Evolutionary conservation across 176 grass and related monocot species (phyloP).

Genomic region (Lolium perenne): DNA sequence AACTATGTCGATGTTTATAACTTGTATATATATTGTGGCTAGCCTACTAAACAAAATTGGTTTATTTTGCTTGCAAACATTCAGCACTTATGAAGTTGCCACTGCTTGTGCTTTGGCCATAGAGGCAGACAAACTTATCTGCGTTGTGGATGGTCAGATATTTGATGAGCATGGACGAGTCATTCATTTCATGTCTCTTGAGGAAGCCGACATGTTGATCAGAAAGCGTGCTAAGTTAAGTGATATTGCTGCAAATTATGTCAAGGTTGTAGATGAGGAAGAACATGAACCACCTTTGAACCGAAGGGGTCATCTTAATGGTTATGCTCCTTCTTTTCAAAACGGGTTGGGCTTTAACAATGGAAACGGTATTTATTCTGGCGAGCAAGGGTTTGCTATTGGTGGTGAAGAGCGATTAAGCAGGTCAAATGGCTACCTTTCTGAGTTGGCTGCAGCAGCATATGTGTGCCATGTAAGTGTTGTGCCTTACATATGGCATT

Average conservation of each 20-base stretch:
- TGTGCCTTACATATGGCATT: constrained; percentile 31
- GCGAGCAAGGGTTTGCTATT: constrained; percentile 81
- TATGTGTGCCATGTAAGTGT: constrained; percentile 90
- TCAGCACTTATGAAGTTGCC: constrained; percentile 90
- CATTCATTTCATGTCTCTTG: constrained; percentile 83
- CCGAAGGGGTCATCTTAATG: constrained; percentile 14
- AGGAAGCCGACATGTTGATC: constrained; percentile 79
- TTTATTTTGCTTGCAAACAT: constrained; percentile 45
- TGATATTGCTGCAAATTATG: constrained; percentile 86
- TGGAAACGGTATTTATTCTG: constrained; percentile 75
- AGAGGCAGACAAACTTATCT: constrained; percentile 89
- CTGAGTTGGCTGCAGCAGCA: constrained; percentile 88
- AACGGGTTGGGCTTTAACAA: constrained; percentile 89
- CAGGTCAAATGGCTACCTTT: constrained; percentile 82
- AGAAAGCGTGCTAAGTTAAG: constrained; percentile 75
- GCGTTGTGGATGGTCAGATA: constrained; percentile 82
- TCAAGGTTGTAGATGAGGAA: constrained; percentile 66
- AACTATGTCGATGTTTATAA: background rate
- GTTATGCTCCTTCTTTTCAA: constrained; percentile 54
- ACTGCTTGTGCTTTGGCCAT: constrained; percentile 87
- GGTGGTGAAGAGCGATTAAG: constrained; percentile 73
- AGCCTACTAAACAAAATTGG: constrained; percentile 44
- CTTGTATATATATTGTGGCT: constrained; percentile 27
- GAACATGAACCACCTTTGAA: constrained; percentile 38
- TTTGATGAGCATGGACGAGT: constrained; percentile 67